These are phyloP conservation scores for Cicer cuneatum DNA, from an alignment of 306 rosid species.

Conservation along the genomic window DNA sequence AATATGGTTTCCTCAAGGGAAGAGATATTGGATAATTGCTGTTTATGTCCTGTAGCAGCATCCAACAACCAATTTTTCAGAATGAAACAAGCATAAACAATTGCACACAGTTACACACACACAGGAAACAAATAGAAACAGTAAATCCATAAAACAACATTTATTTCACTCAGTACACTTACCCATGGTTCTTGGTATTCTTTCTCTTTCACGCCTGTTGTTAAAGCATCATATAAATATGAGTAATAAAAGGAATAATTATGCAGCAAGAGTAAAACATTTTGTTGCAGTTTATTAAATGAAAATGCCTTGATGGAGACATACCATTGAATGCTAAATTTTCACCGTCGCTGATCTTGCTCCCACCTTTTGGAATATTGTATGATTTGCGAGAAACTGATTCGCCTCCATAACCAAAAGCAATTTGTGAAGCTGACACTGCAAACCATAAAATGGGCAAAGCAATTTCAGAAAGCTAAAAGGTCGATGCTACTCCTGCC, in stretches of 20 bases:
- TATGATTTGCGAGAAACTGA: conserved; percentile 57
- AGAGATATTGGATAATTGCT: conserved; percentile 70
- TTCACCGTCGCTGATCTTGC: conserved; percentile 35
- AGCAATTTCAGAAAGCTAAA: conserved; percentile 28
- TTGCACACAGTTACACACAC: conserved; percentile 24
- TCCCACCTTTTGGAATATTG: conserved; percentile 51
- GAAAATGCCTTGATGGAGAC: conserved; percentile 38
- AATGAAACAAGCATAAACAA: conserved; percentile 39
- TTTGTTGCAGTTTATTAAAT: conserved; percentile 26
- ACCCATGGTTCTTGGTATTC: conserved; percentile 89
- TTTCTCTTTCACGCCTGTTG: conserved; percentile 51
- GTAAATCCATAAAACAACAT: conserved; percentile 21
- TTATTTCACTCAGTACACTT: conserved; percentile 42
- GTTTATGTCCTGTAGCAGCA: conserved; percentile 68
- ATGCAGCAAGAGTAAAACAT: conserved; percentile 37
- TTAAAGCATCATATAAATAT: conserved; percentile 43
- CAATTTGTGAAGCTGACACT: conserved; percentile 70
- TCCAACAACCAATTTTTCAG: conserved; percentile 41
- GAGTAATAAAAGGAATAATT: conserved; percentile 32
- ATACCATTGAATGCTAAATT: conserved; percentile 55
- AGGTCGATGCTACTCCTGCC: conserved; percentile 10
- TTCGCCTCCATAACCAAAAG: conserved; percentile 76
- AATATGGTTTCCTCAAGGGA: conserved; percentile 79
- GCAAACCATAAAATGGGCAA: conserved; percentile 43
- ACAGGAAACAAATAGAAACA: background rate